Base-by-base conservation (phyloP, 108 stramenopile genomes). In the Nannochloropsis salina region DNA sequence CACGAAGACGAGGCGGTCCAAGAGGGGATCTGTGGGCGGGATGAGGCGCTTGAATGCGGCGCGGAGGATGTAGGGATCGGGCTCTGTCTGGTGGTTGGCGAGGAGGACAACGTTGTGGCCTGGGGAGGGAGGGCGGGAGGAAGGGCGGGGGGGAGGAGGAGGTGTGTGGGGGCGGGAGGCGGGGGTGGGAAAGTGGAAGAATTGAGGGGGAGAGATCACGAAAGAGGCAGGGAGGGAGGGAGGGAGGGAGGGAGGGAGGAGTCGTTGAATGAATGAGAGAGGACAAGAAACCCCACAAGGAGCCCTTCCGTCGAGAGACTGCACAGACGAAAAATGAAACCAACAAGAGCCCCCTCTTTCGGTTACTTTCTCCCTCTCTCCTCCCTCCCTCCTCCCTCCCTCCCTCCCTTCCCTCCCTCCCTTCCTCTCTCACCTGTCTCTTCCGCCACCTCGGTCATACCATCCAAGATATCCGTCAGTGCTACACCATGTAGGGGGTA, bases 31-130 rank as follows among this genome's bases (percentile, higher is more conserved):
- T 11, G 9, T 12, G 10, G 47, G 10, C 47, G 47, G 47, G 10
- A 51, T 12, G 10, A 51, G 47, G 47, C 47, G 47, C 47, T 51
- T 51, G 47, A 51, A 51, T 9, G 47, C 47, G 10, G 47, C 9
- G 10, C 47, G 47, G 47, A 51, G 47, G 47, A 51, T 51, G 47
- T 51, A 51, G 47, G 47, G 47, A 51, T 51, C 47, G 47, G 47
- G 47, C 47, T 51, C 47, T 12, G 47, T 51, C 47, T 51, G 47
- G 12, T 51, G 47, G 47, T 51, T 51, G 47, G 47, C 47, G 10
- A 51, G 47, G 47, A 51, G 47, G 10, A 51, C 47, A 9, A 51
- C 47, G 47, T 51, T 51, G 47, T 51, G 47, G 9, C 47, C 47
- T 51, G 47, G 12, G 47, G 10, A 51, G 47, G 47, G 47, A 51